Base-by-base conservation (phyloP, 1,139 yeast species). In the Suhomyces bolitotheri region DNA sequence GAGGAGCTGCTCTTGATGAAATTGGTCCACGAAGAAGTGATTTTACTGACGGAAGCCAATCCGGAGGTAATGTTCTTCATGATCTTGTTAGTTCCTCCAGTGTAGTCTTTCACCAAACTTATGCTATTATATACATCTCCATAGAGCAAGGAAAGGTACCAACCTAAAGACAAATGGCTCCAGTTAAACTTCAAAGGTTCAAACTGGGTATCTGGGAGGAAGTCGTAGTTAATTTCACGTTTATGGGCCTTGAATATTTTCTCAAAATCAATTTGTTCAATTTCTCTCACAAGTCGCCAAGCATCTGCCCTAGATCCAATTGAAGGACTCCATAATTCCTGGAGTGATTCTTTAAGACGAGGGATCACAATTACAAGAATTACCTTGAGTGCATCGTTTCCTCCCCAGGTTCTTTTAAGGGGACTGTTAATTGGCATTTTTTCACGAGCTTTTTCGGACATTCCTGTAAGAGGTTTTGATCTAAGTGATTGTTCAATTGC, bases 131-230 rank as follows among this genome's bases (percentile, higher is more conserved):
- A 86, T 1, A 86, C 71, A 34, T 72, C 67, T 1, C 82, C 78
- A 80, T 89, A 86, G 22, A 86, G 53, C 11, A 84, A 62, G 10
- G 85, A 75, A 29, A 75, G 69, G 53, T 86, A 82, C 96, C 96
- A 88, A 0, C 90, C 89, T 24, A 85, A 64, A 0, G 92, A 78
- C 7, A 73, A 50, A 28, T 65, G 64, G 29, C 76, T 73, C 92
- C 95, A 84, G 9, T 60, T 56, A 44, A 85, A 80, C 35, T 56
- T 63, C 42, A 82, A 62, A 3, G 73, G 72, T 35, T 76, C 76
- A 36, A 78, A 66, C 2, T 64, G 64, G 0, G 66, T 54, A 2
- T 50, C 49, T 0, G 73, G 72, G 17, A 62, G 47, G 33, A 62
- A 60, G 36, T 69, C 72, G 38, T 50, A 54, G 36, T 51, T 60